Percentiles rank a stretch among this genome's conserved stretches.
These are phyloP conservation scores for Penicillium crystallinum DNA, from an alignment of 495 filamentous ascomycete species.

Conservation along the genomic window DNA sequence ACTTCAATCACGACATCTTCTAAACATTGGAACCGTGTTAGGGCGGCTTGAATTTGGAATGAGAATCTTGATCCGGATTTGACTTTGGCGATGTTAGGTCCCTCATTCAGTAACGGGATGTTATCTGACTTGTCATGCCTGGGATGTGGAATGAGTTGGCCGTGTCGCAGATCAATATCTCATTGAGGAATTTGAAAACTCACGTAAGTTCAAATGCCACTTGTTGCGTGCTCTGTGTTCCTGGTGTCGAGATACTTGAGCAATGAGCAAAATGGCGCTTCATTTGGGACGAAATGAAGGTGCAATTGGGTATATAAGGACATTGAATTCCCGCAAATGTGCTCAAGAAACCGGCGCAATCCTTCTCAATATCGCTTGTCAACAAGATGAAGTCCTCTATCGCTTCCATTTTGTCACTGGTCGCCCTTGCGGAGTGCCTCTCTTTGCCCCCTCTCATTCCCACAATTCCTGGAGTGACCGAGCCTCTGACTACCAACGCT, in stretches of 20 bases:
- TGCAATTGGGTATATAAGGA: conserved; percentile 18
- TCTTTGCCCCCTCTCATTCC: conserved; percentile 53
- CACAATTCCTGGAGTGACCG: conserved; percentile 53
- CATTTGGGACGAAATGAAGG: neutral
- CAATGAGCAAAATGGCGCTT: neutral
- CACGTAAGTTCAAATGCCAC: neutral
- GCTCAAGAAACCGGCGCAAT: conserved; percentile 17
- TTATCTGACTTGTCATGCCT: no score
- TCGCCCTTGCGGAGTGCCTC: conserved; percentile 22
- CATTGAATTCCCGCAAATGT: conserved; percentile 23
- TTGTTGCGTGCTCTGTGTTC: conserved; percentile 15
- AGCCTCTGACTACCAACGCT: conserved; percentile 42
- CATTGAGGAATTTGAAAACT: conserved; percentile 9
- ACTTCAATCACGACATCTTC: conserved; percentile 13
- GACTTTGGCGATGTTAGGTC: neutral
- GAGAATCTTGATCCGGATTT: neutral
- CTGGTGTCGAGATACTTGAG: neutral
- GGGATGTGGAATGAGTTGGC: no score
- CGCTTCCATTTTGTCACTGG: conserved; percentile 13
- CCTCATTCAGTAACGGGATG: neutral
- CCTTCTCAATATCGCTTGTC: neutral
- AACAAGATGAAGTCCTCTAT: conserved; percentile 23
- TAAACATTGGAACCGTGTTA: conserved; percentile 1
- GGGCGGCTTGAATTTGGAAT: conserved; percentile 2
- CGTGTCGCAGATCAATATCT: conserved; percentile 13